phyloP scores from a whole-genome alignment of 1,139 yeast species.

The Suhomyces bokatorum region DNA sequence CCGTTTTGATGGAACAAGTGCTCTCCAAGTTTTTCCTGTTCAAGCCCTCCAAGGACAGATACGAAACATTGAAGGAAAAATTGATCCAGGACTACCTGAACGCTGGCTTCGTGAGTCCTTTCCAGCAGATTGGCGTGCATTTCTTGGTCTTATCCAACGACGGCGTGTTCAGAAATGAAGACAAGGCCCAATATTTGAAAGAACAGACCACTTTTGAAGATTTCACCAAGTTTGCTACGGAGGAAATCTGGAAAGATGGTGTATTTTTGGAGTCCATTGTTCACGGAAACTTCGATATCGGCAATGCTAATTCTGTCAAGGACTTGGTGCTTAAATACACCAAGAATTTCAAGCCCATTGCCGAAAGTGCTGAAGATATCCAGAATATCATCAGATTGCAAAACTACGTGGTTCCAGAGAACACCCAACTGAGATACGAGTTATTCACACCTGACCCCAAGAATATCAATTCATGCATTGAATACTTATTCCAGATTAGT shows the following conservation, averaged over 20 bases:
- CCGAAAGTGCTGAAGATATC: conserved; percentile 38
- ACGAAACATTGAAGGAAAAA: conserved; percentile 66
- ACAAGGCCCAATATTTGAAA: conserved; percentile 55
- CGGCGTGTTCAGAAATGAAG: conserved; percentile 62
- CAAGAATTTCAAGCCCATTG: conserved; percentile 34
- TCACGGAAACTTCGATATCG: conserved; percentile 72
- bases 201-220: conserved; percentile 47
- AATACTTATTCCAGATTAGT: conserved; percentile 72
- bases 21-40: conserved; percentile 54
- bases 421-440: conserved; percentile 50
- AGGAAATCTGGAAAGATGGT: conserved; percentile 45
- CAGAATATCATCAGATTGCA: conserved; percentile 24
- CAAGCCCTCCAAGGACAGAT: conserved; percentile 57
- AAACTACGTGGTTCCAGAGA: conserved; percentile 44
- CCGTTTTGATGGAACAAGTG: conserved; percentile 60
- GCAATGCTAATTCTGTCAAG: conserved; percentile 46
- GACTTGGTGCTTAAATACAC: conserved; percentile 24
- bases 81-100: conserved; percentile 63
- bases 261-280: conserved; percentile 68
- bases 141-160: conserved; percentile 68
- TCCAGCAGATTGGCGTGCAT: conserved; percentile 66
- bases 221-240: conserved; percentile 44
- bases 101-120: conserved; percentile 74
- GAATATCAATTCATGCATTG: conserved; percentile 84
- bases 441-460: conserved; percentile 58